These are phyloP conservation scores for Nicotiana sylvestris DNA, from an alignment of 257 asterid species.

Conservation along the genomic window DNA sequence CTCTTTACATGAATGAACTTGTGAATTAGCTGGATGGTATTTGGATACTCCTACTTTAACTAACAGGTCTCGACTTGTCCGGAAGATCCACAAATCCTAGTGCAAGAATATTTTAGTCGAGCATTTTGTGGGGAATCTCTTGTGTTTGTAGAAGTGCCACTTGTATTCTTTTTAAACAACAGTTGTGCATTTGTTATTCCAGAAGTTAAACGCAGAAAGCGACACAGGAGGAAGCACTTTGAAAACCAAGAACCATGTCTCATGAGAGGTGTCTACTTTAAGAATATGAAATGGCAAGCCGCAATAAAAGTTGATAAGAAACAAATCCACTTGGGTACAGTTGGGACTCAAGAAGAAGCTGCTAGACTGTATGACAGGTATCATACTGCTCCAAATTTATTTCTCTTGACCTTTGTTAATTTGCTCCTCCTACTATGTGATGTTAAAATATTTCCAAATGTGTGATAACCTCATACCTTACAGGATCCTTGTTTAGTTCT, in stretches of 20 bases:
- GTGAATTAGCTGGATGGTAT: not conserved
- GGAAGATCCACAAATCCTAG: not conserved
- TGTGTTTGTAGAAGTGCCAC: not conserved
- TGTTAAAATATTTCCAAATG: not conserved
- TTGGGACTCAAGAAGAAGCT: conserved; percentile 93
- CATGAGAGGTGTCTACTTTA: conserved; percentile 92
- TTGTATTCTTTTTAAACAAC: not conserved
- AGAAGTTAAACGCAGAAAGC: conserved; percentile 82
- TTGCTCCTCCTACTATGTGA: not conserved
- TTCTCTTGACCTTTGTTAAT: not conserved
- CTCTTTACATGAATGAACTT: not conserved
- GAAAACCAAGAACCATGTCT: conserved; percentile 71
- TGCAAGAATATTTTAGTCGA: not conserved
- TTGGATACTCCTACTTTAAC: not conserved
- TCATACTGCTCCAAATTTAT: not conserved
- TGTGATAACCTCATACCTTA: not conserved
- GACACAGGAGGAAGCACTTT: conserved; percentile 78
- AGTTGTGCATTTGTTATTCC: conserved; percentile 14
- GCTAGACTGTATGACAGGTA: conserved; percentile 92
- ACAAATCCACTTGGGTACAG: conserved; percentile 94
- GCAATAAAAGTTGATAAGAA: conserved; percentile 95
- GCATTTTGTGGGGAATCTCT: not conserved
- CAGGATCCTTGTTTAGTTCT: not conserved
- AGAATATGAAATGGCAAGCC: conserved; percentile 99
- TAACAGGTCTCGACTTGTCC: not conserved